Base-by-base conservation (phyloP, 2,329 filamentous ascomycete genomes). In the Ophiostoma sp. region DNA sequence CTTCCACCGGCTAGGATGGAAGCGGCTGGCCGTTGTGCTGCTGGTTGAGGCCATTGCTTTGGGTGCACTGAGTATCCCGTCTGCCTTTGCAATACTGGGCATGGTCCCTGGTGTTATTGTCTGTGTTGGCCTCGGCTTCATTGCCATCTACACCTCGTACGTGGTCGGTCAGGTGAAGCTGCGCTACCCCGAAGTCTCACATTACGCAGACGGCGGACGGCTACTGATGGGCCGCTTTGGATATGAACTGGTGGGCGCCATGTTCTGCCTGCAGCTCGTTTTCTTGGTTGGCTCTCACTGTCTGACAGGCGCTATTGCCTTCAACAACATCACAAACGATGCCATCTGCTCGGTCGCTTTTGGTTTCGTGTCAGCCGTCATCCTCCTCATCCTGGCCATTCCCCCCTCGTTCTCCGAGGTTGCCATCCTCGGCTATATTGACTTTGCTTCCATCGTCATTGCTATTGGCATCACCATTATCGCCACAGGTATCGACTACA, bases 31-130 rank as follows among this genome's bases (percentile, higher is more conserved):
- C 3, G 27, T 64, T 7, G 63, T 64, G 12, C 18, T 64, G 4
- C 63, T 64, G 12, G 63, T 64, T n/a, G 63, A 64, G 42, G 63
- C 63, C 6, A 64, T 64, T 64, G 63, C 63, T 45, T n/a, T 64
- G 6, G 63, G 63, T 27, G 63, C 63, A 14, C 42, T 64, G 1
- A 64, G 63, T 64, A 64, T 64, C n/a, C 63, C 63, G n/a, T 64
- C 63, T 44, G 63, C 63, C 5, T 64, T 64, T 45, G 63, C 63
- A 0, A 47, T n/a, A 16, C 63, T 64, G n/a, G 63, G 63, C 63
- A 64, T 64, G 63, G 9, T 64, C 7, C 63, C 63, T 5, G 63
- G 63, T 18, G 27, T 64, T 9, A 64, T 64, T 42, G 63, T 64
- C 4, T 64, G 63, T 27, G 40, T 64, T 16, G 63, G 63, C 4